Percentiles rank a stretch among this genome's conserved stretches.
phyloP scores from a whole-genome alignment of 257 asterid species.

The Ballota nigra region DNA sequence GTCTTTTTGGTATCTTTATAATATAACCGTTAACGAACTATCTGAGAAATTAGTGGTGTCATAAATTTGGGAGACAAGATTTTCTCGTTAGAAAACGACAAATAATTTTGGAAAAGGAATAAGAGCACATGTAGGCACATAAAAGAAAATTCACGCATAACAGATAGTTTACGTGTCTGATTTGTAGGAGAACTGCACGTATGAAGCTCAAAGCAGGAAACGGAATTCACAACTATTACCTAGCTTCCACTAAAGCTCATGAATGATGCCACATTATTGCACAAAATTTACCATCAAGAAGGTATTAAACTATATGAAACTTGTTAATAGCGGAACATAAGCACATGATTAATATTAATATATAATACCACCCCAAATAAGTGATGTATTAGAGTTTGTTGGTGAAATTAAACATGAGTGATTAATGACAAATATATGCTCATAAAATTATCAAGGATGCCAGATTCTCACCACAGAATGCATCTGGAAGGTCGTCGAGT shows the following conservation, averaged over 20 bases:
- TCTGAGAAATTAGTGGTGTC: not conserved
- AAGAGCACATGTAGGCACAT: not conserved
- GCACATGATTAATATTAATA: not conserved
- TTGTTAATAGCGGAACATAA: not conserved
- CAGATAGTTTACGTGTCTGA: not conserved
- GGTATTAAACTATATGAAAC: constrained; percentile 9
- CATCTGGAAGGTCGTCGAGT: constrained; percentile 67
- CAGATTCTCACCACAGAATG: constrained; percentile 80
- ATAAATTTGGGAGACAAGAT: not conserved
- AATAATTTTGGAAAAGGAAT: not conserved
- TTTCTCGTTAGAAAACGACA: not conserved
- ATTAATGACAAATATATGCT: too few species aligned
- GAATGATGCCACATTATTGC: not conserved
- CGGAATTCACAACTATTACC: not conserved
- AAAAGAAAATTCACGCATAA: not conserved
- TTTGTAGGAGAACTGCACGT: not conserved
- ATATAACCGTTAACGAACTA: not conserved
- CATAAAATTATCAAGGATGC: too few species aligned
- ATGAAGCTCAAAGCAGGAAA: not conserved
- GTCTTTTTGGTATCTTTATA: not conserved
- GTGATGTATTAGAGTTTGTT: too few species aligned
- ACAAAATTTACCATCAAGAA: not conserved
- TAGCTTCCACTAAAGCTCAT: constrained; percentile 2
- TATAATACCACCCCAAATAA: too few species aligned
- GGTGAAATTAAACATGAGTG: too few species aligned